Base-by-base conservation (phyloP, 2,329 filamentous ascomycete genomes). In the Tolypocladium pustulatum region DNA sequence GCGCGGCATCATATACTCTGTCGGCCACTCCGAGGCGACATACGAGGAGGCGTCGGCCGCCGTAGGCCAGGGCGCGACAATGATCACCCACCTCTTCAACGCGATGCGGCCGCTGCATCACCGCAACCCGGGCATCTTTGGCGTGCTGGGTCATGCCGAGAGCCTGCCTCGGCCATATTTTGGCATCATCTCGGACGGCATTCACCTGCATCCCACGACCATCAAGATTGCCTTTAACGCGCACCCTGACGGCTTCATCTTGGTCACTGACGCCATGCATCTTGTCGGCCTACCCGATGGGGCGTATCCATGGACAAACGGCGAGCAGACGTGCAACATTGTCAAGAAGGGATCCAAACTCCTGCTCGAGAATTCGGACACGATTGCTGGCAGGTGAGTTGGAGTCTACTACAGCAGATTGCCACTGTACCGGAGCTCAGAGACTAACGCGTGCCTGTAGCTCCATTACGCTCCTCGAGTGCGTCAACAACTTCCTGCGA, bases 51-150 rank as follows among this genome's bases (percentile, higher is more conserved):
- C 89, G 1, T 84, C 87, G 4, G 74, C 77, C 5, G 89, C 89
- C 25, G 82, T 94, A 4, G 78, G 76, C n/a, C 80, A 85, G 8
- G 91, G 91, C 56, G 90, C 89, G 2, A 89, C 83, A 55, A 96
- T 95, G 90, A 89, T 96, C 64, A 96, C 91, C 0, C 91, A 96
- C 68, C 80, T 96, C 1, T 96, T 96, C 82, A 96, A 96, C 71
- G 91, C 91, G 32, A 96, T 96, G 91, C 82, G 86, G 0, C 91
- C 91, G 17, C 83, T 96, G 56, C 90, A 94, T 71, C 91, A 97
- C 77, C 88, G 92, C 59, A 91, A 96, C 72, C 91, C 92, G 0
- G 91, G 91, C 41, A 85, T 96, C 65, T 96, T 96, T 69, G 92
- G 92, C 34, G 84, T 95, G 0, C 76, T 97, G 17, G 91, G 91